Conservation (phyloP, 176 grass and related monocot species). For the Ampelocalamus luodianensis region DNA sequence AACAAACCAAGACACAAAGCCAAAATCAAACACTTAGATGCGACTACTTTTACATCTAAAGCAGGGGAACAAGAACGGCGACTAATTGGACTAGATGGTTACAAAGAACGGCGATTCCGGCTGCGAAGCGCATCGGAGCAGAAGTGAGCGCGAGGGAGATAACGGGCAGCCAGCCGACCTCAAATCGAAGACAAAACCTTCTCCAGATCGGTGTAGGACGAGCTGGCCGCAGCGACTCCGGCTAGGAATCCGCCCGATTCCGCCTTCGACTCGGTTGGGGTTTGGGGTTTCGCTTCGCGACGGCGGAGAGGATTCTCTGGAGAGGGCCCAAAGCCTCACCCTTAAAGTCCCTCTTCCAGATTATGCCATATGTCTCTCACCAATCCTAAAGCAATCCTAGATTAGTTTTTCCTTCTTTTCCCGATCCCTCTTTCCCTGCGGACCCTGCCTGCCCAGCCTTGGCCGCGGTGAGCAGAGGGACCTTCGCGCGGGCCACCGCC, state of each 20-base stretch:
- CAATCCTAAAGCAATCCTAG: too few species aligned
- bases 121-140: not conserved
- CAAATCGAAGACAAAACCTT: not conserved
- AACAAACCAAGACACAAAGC: not conserved
- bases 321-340: too few species aligned
- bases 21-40: not conserved
- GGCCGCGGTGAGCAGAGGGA: too few species aligned
- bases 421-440: too few species aligned
- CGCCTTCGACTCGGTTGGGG: not conserved
- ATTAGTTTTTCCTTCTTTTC: too few species aligned
- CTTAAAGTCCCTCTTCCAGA: too few species aligned
- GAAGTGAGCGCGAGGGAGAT: not conserved
- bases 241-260: not conserved
- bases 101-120: not conserved
- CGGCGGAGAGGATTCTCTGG: not conserved
- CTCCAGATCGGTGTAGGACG: not conserved
- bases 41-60: not conserved
- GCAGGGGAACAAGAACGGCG: not conserved
- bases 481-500: too few species aligned
- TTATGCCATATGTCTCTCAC: too few species aligned
- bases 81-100: not conserved
- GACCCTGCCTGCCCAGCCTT: too few species aligned
- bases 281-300: not conserved
- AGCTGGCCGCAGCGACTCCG: not conserved
- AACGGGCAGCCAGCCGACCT: not conserved